A percentile compares a stretch with the other conserved stretches of the same genome.
These are phyloP conservation scores for Taxawa tesnikishii DNA, from an alignment of 2,329 filamentous ascomycete species.

Conservation along the genomic window DNA sequence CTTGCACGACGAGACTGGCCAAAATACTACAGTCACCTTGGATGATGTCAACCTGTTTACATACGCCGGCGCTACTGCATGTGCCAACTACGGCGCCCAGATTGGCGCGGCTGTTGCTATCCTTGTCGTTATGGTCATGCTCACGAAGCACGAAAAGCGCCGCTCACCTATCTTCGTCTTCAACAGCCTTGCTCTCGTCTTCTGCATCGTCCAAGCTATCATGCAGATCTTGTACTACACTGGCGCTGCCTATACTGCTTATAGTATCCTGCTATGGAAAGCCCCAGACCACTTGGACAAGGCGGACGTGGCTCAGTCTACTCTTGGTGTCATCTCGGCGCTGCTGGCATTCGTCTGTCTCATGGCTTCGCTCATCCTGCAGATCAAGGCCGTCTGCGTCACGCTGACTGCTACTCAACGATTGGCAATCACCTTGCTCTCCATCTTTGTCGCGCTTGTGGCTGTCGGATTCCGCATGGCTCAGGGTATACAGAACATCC, in stretches of 20 bases:
- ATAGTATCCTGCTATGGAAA: constrained; percentile 47
- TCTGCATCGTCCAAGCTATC: constrained; percentile 48
- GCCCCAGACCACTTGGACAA: constrained; percentile 26
- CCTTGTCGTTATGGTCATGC: constrained; percentile 51
- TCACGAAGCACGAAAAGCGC: constrained; percentile 56
- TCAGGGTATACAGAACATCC: constrained; percentile 35
- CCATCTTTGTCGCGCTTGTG: constrained; percentile 35
- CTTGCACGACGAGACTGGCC: constrained; percentile 30
- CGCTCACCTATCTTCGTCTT: constrained; percentile 51
- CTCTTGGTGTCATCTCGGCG: constrained; percentile 29
- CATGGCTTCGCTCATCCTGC: constrained; percentile 48
- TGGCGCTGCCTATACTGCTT: constrained; percentile 49
- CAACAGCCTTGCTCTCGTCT: constrained; percentile 47
- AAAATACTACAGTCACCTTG: constrained; percentile 30
- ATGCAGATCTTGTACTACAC: constrained; percentile 49
- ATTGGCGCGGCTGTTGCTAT: constrained; percentile 56
- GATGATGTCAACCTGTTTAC: constrained; percentile 31
- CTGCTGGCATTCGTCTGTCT: constrained; percentile 42
- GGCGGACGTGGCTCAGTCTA: constrained; percentile 8
- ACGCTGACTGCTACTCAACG: constrained; percentile 32
- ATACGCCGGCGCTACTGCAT: constrained; percentile 34
- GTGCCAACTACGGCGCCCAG: constrained; percentile 58
- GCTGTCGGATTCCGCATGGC: constrained; percentile 43
- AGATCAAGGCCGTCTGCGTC: constrained; percentile 50
- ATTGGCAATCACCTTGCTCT: constrained; percentile 32